phyloP scores from a whole-genome alignment of 2,329 filamentous ascomycete species.

The Phialocephala sp. region DNA sequence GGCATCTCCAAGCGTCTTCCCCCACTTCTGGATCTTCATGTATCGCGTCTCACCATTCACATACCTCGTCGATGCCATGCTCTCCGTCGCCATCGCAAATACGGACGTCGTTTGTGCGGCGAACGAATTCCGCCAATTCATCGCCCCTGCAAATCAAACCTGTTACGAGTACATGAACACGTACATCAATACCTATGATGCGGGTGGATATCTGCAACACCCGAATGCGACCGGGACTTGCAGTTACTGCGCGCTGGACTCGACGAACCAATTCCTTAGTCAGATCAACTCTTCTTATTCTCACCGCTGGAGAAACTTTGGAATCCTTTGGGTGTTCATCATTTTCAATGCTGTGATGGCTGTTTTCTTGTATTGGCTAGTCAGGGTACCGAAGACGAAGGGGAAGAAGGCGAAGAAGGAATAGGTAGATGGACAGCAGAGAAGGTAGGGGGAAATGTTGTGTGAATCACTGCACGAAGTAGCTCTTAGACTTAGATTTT shows the following conservation, averaged over 20 bases:
- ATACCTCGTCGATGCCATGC: conserved; percentile 76
- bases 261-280: conserved; percentile 58
- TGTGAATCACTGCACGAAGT: no score
- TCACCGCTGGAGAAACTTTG: conserved; percentile 73
- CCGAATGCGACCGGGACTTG: conserved; percentile 54
- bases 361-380: conserved; percentile 59
- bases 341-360: conserved; percentile 60
- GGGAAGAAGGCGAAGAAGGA: conserved; percentile 28
- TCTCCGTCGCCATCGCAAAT: conserved; percentile 73
- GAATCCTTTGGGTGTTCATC: conserved; percentile 54
- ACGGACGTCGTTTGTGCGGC: conserved; percentile 67
- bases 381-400: conserved; percentile 51
- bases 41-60: conserved; percentile 83
- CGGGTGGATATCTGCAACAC: conserved; percentile 60
- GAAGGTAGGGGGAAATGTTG: no score
- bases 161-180: conserved; percentile 62
- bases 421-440: neutral
- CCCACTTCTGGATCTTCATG: conserved; percentile 84
- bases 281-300: conserved; percentile 55
- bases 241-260: conserved; percentile 56
- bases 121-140: conserved; percentile 71
- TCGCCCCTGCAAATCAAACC: conserved; percentile 59
- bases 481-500: neutral
- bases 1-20: conserved; percentile 64
- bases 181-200: conserved; percentile 50